Evolutionary conservation across 1,284 basidiomycete species (phyloP).

Genomic region (Laetiporus sulphureus): DNA sequence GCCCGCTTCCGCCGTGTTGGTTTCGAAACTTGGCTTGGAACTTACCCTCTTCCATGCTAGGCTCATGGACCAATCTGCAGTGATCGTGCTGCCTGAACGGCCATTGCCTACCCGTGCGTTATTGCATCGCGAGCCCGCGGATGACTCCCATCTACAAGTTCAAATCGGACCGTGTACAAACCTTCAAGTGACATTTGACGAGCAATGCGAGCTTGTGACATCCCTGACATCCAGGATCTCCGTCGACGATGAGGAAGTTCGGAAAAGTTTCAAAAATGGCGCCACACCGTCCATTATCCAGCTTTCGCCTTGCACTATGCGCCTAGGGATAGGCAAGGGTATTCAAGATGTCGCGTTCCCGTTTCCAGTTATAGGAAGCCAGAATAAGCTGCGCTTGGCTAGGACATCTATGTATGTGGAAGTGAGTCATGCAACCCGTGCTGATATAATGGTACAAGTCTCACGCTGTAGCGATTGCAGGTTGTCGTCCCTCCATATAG

Average conservation of each 20-base stretch:
- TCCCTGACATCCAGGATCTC: background rate
- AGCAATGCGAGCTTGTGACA: conserved; percentile 23
- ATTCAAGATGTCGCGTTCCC: background rate
- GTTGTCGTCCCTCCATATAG: conserved; percentile 20
- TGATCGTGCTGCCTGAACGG: conserved; percentile 24
- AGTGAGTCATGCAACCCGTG: background rate
- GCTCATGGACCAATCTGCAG: conserved; percentile 24
- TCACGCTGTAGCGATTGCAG: conserved; percentile 18
- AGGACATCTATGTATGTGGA: background rate
- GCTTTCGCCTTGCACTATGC: background rate
- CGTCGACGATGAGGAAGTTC: background rate
- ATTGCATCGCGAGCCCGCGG: too few relatives aligned
- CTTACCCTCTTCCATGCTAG: conserved; percentile 25
- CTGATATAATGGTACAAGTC: background rate
- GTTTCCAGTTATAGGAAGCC: background rate
- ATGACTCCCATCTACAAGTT: background rate
- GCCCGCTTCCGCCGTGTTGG: conserved; percentile 11
- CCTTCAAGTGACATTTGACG: conserved; percentile 17
- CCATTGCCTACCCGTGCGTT: conserved; percentile 5
- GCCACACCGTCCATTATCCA: background rate
- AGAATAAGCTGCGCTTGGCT: background rate
- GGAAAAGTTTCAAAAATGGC: background rate
- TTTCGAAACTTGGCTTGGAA: conserved; percentile 21
- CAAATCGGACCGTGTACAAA: background rate
- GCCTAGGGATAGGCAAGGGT: background rate